Evolutionary conservation across 306 rosid species (phyloP).

Genomic region (Cicer bijugum): DNA sequence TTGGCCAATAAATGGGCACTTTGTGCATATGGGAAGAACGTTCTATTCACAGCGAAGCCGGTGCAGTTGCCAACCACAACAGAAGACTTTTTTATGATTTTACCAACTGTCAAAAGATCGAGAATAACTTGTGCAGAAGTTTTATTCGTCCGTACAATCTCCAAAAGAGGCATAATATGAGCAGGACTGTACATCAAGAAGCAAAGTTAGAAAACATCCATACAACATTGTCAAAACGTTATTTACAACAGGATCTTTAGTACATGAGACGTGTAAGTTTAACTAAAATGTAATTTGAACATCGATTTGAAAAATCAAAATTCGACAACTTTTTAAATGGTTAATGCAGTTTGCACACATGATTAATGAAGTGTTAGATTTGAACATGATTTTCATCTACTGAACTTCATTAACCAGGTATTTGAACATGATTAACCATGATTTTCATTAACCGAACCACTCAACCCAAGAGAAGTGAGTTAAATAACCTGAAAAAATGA

Average conservation of each 20-base stretch:
- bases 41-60: slow-evolving; percentile 93
- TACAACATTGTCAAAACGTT: slow-evolving; percentile 21
- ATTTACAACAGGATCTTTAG: slow-evolving; percentile 32
- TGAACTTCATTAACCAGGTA: too few species aligned
- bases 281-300: too few species aligned
- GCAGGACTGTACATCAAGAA: slow-evolving; percentile 85
- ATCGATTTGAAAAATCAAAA: too few species aligned
- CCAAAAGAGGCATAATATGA: slow-evolving; percentile 96
- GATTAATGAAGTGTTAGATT: too few species aligned
- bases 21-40: slow-evolving; percentile 92
- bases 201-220: slow-evolving; percentile 40
- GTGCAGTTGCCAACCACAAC: slow-evolving; percentile 97
- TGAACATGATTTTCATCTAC: too few species aligned
- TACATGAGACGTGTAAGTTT: not conserved
- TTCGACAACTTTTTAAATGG: too few species aligned
- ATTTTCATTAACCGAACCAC: too few species aligned
- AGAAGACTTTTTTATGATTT: slow-evolving; percentile 82
- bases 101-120: slow-evolving; percentile 84
- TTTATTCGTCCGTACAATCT: slow-evolving; percentile 83
- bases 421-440: too few species aligned
- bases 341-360: too few species aligned
- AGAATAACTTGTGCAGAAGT: slow-evolving; percentile 93
- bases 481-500: slow-evolving; percentile 90
- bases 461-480: slow-evolving; percentile 29
- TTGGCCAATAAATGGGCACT: slow-evolving; percentile 67